A percentile compares a stretch with the other conserved stretches of the same genome.
phyloP scores from a whole-genome alignment of 31 red algal genomes.

The Pterothamnion heteromorphum region DNA sequence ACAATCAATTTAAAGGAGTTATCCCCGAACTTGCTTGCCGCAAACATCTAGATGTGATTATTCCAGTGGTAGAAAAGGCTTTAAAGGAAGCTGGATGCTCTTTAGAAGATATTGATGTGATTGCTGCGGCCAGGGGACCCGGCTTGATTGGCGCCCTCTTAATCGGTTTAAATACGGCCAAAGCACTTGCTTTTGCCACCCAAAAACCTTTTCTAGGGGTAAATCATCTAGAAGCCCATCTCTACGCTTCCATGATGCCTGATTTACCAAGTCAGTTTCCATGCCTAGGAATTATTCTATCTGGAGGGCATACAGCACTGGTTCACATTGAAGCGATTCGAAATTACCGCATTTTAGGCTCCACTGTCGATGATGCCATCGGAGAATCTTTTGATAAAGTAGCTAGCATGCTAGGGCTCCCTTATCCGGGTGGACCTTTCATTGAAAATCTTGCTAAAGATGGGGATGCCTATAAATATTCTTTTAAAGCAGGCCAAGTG shows the following conservation, averaged over 20 bases:
- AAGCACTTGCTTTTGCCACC: constrained; percentile 28
- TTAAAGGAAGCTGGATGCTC: constrained; percentile 54
- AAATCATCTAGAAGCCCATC: constrained; percentile 97
- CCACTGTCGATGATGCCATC: neutral
- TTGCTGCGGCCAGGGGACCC: constrained; percentile 89
- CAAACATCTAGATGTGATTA: constrained; percentile 68
- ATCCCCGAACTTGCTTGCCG: constrained; percentile 79
- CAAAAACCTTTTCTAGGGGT: constrained; percentile 78
- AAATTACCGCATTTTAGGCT: constrained; percentile 49
- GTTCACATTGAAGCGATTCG: constrained; percentile 51
- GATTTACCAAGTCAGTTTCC: constrained; percentile 49
- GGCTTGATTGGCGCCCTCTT: constrained; percentile 83
- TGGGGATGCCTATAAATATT: no score
- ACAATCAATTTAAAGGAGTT: constrained; percentile 73
- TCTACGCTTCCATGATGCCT: constrained; percentile 50
- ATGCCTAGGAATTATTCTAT: constrained; percentile 78
- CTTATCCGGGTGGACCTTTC: constrained; percentile 73
- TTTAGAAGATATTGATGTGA: constrained; percentile 57
- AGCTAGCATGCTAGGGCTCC: constrained; percentile 76
- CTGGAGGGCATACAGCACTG: constrained; percentile 88
- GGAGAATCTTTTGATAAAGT: constrained; percentile 94
- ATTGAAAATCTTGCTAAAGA: no score
- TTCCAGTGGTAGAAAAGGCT: constrained; percentile 57
- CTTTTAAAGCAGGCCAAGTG: no score
- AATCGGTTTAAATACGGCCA: constrained; percentile 75